Base-by-base conservation (phyloP, 2,329 filamentous ascomycete species). In the Taxawa tesnikishii region DNA sequence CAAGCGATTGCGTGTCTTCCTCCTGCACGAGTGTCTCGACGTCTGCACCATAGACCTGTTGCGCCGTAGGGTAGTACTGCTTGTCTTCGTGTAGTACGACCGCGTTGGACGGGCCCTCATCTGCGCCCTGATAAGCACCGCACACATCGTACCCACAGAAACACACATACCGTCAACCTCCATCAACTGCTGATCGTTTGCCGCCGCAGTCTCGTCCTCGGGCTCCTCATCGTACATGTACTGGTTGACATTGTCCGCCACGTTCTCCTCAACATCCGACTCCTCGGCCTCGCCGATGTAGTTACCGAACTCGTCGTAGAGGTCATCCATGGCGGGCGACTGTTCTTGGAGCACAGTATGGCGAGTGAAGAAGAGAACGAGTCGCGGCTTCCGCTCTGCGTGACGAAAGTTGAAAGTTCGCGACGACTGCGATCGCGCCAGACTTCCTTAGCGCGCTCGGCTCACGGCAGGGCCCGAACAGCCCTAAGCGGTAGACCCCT, bases 261-360 rank as follows among this genome's bases (percentile, higher is more conserved):
- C 73, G 53, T 84, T 75, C 47, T 83, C 88, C 50, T 87, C 88
- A 51, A 82, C 79, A 52, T 94, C 87, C 36, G 83, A 90, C 56
- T 80, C 80, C 55, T 77, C 79, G 50, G 83, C 83, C 60, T 94
- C 90, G 53, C 90, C 90, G 54, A 96, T 94, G 62, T 90, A 96
- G 65, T 96, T 96, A 52, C 88, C 88, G 63, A 96, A 96, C 83
- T 96, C 88, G 64, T 96, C 88, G 58, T 96, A 94, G 48, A 94
- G 76, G 60, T 94, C 87, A 67, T 94, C 87, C 85, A 94, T 90
- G 48, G 48, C 62, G 52, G 42, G 38, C 35, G 39, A 30, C 44
- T 15, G 19, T 23, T 7, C 19, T n/a, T 23, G 19, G 19, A 23
- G 19, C 7, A 23, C 19, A 23, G 19, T 23, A 23, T n/a, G n/a